Percentiles rank a stretch among this genome's conserved stretches.
Evolutionary conservation across 352 stramenopile species (phyloP).

Genomic region (Globisporangium mamillatum): DNA sequence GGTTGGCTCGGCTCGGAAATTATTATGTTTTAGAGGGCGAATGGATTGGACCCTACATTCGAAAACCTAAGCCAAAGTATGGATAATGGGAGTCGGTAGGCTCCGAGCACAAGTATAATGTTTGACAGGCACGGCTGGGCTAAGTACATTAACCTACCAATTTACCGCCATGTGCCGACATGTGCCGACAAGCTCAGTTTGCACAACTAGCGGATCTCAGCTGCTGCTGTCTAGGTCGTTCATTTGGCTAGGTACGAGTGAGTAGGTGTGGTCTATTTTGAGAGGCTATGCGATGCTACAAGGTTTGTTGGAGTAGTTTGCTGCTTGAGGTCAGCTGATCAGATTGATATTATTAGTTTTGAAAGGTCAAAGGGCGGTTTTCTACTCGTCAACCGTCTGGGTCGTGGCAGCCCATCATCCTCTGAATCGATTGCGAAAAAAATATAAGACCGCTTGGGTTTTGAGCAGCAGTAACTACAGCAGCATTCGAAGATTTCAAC

Average conservation of each 20-base stretch:
- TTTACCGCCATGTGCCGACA: too few relatives aligned
- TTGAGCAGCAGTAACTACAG: neutral
- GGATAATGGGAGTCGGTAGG: neutral
- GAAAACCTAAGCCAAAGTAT: neutral
- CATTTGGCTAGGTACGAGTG: neutral
- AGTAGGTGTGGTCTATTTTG: neutral
- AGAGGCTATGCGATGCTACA: neutral
- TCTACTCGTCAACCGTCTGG: neutral
- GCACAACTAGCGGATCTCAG: neutral
- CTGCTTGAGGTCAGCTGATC: neutral
- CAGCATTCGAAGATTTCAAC: neutral
- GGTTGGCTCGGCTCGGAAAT: too few relatives aligned
- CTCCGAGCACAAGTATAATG: neutral
- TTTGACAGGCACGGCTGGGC: neutral
- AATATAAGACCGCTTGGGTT: neutral
- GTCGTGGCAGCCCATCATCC: neutral
- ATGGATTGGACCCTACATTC: too few relatives aligned
- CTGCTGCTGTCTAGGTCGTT: neutral
- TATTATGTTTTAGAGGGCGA: too few relatives aligned
- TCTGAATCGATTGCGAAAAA: slow-evolving; percentile 6
- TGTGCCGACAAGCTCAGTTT: too few relatives aligned
- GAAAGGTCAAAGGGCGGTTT: neutral
- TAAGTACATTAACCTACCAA: too few relatives aligned
- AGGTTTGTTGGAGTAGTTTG: neutral
- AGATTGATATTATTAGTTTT: neutral